phyloP scores from a whole-genome alignment of 2,329 filamentous ascomycete species.

The Monosporascus sp. region DNA sequence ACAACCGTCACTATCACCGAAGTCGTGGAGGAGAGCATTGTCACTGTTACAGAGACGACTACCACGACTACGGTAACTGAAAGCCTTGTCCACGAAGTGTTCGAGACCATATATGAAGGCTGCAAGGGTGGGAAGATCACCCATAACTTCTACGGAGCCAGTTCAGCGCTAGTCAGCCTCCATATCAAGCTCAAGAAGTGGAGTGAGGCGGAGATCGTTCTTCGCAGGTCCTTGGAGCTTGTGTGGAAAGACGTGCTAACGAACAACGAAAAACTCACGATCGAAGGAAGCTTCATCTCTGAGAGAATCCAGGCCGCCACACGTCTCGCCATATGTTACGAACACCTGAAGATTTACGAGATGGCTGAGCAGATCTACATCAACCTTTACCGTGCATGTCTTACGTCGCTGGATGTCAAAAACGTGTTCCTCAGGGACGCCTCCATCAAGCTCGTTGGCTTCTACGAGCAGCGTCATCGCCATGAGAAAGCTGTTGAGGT shows the following conservation, averaged over 20 bases:
- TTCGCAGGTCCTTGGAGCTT: constrained; percentile 31
- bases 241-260: constrained; percentile 33
- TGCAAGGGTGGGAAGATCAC: constrained; percentile 30
- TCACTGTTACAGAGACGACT: constrained; percentile 27
- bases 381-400: constrained; percentile 31
- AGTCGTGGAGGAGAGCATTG: constrained; percentile 33
- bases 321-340: constrained; percentile 31
- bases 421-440: constrained; percentile 24
- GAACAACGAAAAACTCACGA: constrained; percentile 22
- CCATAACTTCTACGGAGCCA: constrained; percentile 29
- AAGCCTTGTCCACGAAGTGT: constrained; percentile 29
- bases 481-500: constrained; percentile 33
- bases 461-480: constrained; percentile 30
- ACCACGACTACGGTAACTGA: constrained; percentile 31
- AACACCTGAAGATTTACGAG: constrained; percentile 29
- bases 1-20: constrained; percentile 33
- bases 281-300: constrained; percentile 25
- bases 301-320: constrained; percentile 30
- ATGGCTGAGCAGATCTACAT: constrained; percentile 33
- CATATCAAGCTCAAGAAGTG: constrained; percentile 27
- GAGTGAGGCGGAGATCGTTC: constrained; percentile 29
- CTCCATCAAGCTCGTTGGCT: constrained; percentile 25
- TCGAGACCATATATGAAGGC: constrained; percentile 29
- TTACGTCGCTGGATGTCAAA: constrained; percentile 25
- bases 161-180: constrained; percentile 28